Base-by-base conservation (phyloP, 148 eudicot genomes). In the Chenopodium formosanum region DNA sequence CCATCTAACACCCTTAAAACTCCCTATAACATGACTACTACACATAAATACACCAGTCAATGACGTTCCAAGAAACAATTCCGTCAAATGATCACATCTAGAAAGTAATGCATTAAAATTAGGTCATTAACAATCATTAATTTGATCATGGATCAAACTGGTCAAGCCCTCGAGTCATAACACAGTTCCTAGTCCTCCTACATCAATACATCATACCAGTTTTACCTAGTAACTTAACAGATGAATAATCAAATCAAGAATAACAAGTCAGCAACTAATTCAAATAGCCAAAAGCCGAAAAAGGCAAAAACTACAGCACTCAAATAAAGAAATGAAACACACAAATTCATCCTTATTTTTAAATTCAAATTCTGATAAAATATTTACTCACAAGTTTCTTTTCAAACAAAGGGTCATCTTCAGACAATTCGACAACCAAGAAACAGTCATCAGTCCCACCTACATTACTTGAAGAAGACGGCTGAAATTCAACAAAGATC, bases 321-420 rank as follows among this genome's bases (percentile, higher is more conserved):
- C 65, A 50, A 25, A 27, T n/a, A 50, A 9, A 75, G 44, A 58
- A n/a, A 14, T 23, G 8, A 37, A 31, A 27, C 29, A 56, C 82
- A 40, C 48, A 66, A 2, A 27, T 66, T 8, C 3, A 10, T 0
- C 20, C 64, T 1, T 44, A 9, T 40, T 40, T 40, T 40, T 40
- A 7, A 22, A 70, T 46, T 32, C 63, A 70, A 60, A 77, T 17
- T 27, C 16, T 50, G 47, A 17, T 4, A 1, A 75, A 34, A 13
- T 4, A n/a, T 52, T 13, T 19, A 70, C 84, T 80, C 48, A 91
- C 97, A 89, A 84, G 90, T 85, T 91, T 94, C 80, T 88, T 91
- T 75, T 88, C 90, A 31, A 85, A 88, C 8, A 91, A 79, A 60
- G 90, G 89, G 73, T 94, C 98, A 40, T 86, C 86, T 85, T 86